Percentiles rank a stretch among this genome's conserved stretches.
Evolutionary conservation across 2,329 filamentous ascomycete species (phyloP).

Genomic region (Exophiala phaeomuriformis): DNA sequence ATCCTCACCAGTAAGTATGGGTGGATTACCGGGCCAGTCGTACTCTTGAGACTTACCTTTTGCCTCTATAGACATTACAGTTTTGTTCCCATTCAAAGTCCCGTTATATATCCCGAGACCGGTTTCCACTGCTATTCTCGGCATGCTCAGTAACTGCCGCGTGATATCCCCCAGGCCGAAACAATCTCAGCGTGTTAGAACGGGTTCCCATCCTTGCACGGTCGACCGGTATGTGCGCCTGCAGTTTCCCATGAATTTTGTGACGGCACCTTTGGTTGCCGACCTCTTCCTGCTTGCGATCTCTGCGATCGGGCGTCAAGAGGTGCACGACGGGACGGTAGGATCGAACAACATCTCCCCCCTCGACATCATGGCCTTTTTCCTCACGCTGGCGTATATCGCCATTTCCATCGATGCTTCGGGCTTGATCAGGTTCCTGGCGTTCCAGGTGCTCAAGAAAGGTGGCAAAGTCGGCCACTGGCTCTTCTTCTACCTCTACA

Average conservation of each 20-base stretch:
- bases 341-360: slow-evolving; percentile 60
- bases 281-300: slow-evolving; percentile 66
- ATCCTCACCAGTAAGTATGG: slow-evolving; percentile 58
- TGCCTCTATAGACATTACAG: slow-evolving; percentile 51
- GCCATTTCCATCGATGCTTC: slow-evolving; percentile 72
- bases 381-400: slow-evolving; percentile 66
- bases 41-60: not conserved
- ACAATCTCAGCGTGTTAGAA: slow-evolving; percentile 23
- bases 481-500: slow-evolving; percentile 66
- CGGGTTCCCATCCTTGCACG: slow-evolving; percentile 29
- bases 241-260: slow-evolving; percentile 59
- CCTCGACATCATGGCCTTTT: slow-evolving; percentile 68
- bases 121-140: slow-evolving; percentile 42
- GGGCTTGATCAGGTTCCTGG: slow-evolving; percentile 61
- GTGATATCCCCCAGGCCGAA: slow-evolving; percentile 45
- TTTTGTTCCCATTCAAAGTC: slow-evolving; percentile 62
- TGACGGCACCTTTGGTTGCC: slow-evolving; percentile 63
- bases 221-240: slow-evolving; percentile 44
- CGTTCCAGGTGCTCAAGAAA: slow-evolving; percentile 62
- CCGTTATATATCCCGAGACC: slow-evolving; percentile 53
- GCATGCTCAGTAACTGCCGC: slow-evolving; percentile 42
- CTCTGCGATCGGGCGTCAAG: slow-evolving; percentile 56
- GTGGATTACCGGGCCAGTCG: not conserved
- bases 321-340: slow-evolving; percentile 62
- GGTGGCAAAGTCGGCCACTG: slow-evolving; percentile 60